A percentile compares a stretch with the other conserved stretches of the same genome.
Conservation (phyloP, 2,329 filamentous ascomycete species). For the Pleomassaria siparia region DNA sequence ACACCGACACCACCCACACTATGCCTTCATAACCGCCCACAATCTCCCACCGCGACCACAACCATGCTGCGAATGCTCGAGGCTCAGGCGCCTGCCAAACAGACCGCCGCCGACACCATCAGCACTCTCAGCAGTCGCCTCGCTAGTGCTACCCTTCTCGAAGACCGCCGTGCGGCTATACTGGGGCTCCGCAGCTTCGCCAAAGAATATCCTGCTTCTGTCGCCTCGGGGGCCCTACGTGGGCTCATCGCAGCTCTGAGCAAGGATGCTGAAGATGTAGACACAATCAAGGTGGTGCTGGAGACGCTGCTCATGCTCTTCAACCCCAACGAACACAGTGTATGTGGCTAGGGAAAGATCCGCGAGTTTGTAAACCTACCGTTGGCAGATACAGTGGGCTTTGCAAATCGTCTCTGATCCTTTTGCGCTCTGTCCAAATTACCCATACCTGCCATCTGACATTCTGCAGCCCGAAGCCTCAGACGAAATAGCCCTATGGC, state of each 20-base stretch:
- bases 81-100: constrained; percentile 82
- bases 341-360: too few species aligned
- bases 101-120: constrained; percentile 94
- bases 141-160: constrained; percentile 84
- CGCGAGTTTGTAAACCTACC: too few species aligned
- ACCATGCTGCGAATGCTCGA: constrained; percentile 60
- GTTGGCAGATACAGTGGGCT: too few species aligned
- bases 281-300: constrained; percentile 91
- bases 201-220: constrained; percentile 93
- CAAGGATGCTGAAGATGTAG: constrained; percentile 90
- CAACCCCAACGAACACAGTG: constrained; percentile 64
- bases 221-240: constrained; percentile 88
- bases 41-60: constrained; percentile 5
- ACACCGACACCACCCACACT: neutral
- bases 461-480: constrained; percentile 79
- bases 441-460: constrained; percentile 4
- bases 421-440: too few species aligned
- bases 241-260: constrained; percentile 82
- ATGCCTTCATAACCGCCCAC: constrained; percentile 24
- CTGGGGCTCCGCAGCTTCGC: constrained; percentile 92
- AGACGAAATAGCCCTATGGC: constrained; percentile 92
- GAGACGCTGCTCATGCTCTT: constrained; percentile 97
- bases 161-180: constrained; percentile 92
- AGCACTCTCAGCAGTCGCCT: constrained; percentile 84
- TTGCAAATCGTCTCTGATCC: too few species aligned